A percentile compares a stretch with the other conserved stretches of the same genome.
phyloP scores from a whole-genome alignment of 2,329 filamentous ascomycete species.

The Cladosporium cucumerinum region DNA sequence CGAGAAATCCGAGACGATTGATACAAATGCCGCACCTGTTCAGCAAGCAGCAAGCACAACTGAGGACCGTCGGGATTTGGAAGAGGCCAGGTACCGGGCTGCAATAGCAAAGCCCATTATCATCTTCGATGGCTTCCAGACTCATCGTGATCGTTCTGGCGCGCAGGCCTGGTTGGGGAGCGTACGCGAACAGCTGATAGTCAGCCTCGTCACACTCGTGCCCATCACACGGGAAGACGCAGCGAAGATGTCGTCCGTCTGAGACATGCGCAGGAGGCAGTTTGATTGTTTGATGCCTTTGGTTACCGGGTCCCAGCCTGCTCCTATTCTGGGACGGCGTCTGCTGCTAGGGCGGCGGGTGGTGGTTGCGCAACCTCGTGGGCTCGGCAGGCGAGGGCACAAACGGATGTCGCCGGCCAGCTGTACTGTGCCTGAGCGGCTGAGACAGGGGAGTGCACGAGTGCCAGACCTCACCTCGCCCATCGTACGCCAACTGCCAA shows the following conservation, averaged over 20 bases:
- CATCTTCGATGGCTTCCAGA: slow-evolving; percentile 14
- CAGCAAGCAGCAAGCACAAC: background rate
- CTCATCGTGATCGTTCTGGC: background rate
- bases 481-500: background rate
- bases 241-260: background rate
- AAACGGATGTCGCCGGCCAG: slow-evolving; percentile 6
- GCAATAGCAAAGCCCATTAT: slow-evolving; percentile 15
- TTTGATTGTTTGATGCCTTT: background rate
- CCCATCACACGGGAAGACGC: background rate
- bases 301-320: slow-evolving; percentile 15
- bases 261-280: background rate
- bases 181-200: background rate
- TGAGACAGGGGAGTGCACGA: slow-evolving; percentile 7
- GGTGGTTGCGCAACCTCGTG: slow-evolving; percentile 15
- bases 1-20: background rate
- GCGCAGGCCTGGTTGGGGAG: background rate
- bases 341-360: slow-evolving; percentile 2
- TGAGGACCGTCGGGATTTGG: slow-evolving; percentile 3
- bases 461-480: slow-evolving; percentile 8
- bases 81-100: slow-evolving; percentile 4
- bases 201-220: background rate
- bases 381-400: slow-evolving; percentile 7
- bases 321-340: slow-evolving; percentile 11
- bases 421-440: background rate
- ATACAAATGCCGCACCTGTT: background rate